phyloP scores from a whole-genome alignment of 1,284 basidiomycete species.

The Leccinum solheimii region DNA sequence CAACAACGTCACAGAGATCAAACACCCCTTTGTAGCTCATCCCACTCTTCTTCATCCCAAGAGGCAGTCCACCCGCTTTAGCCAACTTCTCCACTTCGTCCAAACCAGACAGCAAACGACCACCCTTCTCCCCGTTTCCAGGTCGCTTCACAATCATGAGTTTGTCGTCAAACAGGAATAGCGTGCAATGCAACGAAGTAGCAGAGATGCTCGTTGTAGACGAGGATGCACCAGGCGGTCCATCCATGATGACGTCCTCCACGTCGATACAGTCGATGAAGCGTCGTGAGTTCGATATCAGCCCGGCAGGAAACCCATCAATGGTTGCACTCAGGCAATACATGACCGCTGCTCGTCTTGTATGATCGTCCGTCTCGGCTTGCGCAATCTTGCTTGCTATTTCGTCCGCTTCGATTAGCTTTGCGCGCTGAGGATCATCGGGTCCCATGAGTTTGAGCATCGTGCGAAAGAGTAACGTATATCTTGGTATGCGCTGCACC shows the following conservation, averaged over 20 bases:
- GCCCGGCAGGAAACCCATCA: slow-evolving; percentile 86
- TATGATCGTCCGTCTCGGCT: slow-evolving; percentile 92
- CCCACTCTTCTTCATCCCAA: slow-evolving; percentile 72
- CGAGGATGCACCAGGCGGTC: slow-evolving; percentile 41
- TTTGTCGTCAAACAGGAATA: slow-evolving; percentile 96
- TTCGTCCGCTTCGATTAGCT: slow-evolving; percentile 83
- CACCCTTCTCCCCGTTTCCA: slow-evolving; percentile 69
- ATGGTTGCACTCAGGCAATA: slow-evolving; percentile 85
- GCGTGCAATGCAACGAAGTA: slow-evolving; percentile 72
- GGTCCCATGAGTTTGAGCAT: slow-evolving; percentile 88
- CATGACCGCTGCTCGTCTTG: slow-evolving; percentile 85
- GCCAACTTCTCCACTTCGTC: slow-evolving; percentile 82
- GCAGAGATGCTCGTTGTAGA: slow-evolving; percentile 43
- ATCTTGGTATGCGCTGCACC: slow-evolving; percentile 97
- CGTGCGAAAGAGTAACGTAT: slow-evolving; percentile 89
- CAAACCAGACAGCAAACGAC: slow-evolving; percentile 76
- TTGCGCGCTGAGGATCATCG: slow-evolving; percentile 75
- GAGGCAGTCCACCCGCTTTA: slow-evolving; percentile 57
- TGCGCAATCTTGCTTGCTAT: slow-evolving; percentile 89
- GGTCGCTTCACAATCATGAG: slow-evolving; percentile 90
- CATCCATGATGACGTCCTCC: slow-evolving; percentile 73
- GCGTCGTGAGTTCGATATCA: slow-evolving; percentile 84
- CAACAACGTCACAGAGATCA: slow-evolving; percentile 82
- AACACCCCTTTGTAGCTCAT: slow-evolving; percentile 87
- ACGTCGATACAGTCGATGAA: slow-evolving; percentile 96